phyloP scores from a whole-genome alignment of 345 rosid genomes.

The Eucalyptus lansdowneana region DNA sequence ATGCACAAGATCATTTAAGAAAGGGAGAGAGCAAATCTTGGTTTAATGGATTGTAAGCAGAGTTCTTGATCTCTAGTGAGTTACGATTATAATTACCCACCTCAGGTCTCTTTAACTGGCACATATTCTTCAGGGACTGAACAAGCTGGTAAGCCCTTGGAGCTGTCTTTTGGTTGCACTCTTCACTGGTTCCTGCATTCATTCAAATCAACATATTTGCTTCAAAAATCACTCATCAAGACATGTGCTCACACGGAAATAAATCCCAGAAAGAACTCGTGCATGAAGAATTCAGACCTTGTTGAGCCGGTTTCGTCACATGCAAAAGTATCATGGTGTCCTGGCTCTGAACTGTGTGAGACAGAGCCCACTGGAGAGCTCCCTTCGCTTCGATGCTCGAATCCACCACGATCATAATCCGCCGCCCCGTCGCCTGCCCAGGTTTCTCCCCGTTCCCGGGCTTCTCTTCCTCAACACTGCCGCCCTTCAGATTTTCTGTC shows the following conservation, averaged over 20 bases:
- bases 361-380: constrained; percentile 87
- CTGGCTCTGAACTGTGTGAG: constrained; percentile 70
- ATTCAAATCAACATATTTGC: not conserved
- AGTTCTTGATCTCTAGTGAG: not conserved
- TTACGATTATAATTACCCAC: constrained; percentile 7
- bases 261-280: not conserved
- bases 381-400: constrained; percentile 63
- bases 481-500: not conserved
- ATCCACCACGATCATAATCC: constrained; percentile 79
- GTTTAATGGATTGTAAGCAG: not conserved
- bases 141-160: constrained; percentile 40
- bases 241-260: not conserved
- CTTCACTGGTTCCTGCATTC: constrained; percentile 16
- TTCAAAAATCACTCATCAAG: not conserved
- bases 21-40: not conserved
- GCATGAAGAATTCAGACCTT: constrained; percentile 11
- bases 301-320: constrained; percentile 43
- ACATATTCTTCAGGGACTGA: constrained; percentile 41
- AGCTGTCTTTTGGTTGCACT: constrained; percentile 21
- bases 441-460: not conserved
- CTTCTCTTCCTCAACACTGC: not conserved
- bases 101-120: constrained; percentile 75
- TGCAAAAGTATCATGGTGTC: constrained; percentile 64
- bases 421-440: constrained; percentile 35
- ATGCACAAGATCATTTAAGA: not conserved